Percentiles rank a stretch among this genome's conserved stretches.
Evolutionary conservation across 257 asterid species (phyloP).

Genomic region (Przewalskia tangutica): DNA sequence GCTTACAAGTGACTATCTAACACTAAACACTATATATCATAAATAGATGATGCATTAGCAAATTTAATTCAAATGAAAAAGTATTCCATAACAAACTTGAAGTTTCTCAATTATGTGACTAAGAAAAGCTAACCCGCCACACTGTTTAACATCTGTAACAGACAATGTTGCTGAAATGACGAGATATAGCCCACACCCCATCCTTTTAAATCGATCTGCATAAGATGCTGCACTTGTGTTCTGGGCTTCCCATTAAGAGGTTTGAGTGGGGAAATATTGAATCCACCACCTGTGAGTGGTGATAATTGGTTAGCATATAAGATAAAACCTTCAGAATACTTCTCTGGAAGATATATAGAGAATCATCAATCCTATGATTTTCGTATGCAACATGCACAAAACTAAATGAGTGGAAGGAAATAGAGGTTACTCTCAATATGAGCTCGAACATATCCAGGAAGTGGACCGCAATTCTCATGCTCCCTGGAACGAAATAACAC

Average conservation of each 20-base stretch:
- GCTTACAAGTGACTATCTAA: not conserved
- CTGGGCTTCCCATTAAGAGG: constrained; percentile 80
- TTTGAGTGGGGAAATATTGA: constrained; percentile 79
- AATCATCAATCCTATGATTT: not conserved
- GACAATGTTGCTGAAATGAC: constrained; percentile 91
- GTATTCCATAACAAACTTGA: not conserved
- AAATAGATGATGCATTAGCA: not conserved
- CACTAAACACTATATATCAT: not conserved
- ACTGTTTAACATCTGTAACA: constrained; percentile 90
- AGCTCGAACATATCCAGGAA: constrained; percentile 94
- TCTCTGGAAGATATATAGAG: not conserved
- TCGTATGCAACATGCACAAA: not conserved
- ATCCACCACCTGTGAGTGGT: constrained; percentile 80
- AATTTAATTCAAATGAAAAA: not conserved
- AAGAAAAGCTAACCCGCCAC: constrained; percentile 72
- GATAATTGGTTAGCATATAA: constrained; percentile 6
- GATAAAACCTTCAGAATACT: not conserved
- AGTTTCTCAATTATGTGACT: not conserved
- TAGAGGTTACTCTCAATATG: constrained; percentile 71
- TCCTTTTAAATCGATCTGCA: constrained; percentile 93
- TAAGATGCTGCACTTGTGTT: constrained; percentile 96
- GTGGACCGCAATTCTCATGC: constrained; percentile 85
- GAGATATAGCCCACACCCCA: constrained; percentile 95
- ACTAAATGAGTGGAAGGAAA: not conserved
- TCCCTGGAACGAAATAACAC: constrained; percentile 91